phyloP scores from a whole-genome alignment of 1,284 basidiomycete species.

The Melanopsichium pennsylvanicum region DNA sequence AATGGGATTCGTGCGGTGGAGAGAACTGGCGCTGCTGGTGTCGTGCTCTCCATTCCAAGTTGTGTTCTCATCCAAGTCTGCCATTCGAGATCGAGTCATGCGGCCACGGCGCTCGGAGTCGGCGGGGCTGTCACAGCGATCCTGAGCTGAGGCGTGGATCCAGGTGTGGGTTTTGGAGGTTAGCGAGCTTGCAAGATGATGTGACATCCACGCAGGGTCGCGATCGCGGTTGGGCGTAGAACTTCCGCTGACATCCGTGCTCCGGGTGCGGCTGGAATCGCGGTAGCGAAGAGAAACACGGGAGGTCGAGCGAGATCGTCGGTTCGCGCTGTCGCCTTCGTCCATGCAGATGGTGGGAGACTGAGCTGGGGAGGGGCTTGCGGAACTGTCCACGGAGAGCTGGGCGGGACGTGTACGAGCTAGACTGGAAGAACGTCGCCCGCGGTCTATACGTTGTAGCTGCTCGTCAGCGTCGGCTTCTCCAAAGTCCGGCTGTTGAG shows the following conservation, averaged over 20 bases:
- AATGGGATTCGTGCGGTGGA: conserved; percentile 18
- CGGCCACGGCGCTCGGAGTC: conserved; percentile 44
- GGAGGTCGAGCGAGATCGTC: conserved; percentile 37
- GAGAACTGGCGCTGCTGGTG: conserved; percentile 18
- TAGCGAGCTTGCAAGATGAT: conserved; percentile 19
- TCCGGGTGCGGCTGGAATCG: conserved; percentile 36
- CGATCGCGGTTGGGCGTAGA: conserved; percentile 41
- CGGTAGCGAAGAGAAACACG: conserved; percentile 29
- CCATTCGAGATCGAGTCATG: conserved; percentile 34
- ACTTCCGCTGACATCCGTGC: conserved; percentile 31
- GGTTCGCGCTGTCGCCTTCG: conserved; percentile 8
- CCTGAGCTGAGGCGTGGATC: conserved; percentile 8
- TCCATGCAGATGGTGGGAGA: conserved; percentile 17
- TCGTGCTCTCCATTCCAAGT: conserved; percentile 41
- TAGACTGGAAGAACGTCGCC: conserved; percentile 37
- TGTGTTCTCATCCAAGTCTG: conserved; percentile 46
- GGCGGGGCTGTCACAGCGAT: conserved; percentile 42
- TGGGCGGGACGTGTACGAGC: conserved; percentile 27
- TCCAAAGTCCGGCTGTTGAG: conserved; percentile 8
- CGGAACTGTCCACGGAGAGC: conserved; percentile 16
- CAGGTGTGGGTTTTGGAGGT: conserved; percentile 15
- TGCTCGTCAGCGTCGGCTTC: conserved; percentile 14
- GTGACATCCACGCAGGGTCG: conserved; percentile 23
- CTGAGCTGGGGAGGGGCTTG: conserved; percentile 7
- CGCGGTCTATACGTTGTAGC: conserved; percentile 12